phyloP scores from a whole-genome alignment of 164 flowering plant species.

The Nelumbo lutea region DNA sequence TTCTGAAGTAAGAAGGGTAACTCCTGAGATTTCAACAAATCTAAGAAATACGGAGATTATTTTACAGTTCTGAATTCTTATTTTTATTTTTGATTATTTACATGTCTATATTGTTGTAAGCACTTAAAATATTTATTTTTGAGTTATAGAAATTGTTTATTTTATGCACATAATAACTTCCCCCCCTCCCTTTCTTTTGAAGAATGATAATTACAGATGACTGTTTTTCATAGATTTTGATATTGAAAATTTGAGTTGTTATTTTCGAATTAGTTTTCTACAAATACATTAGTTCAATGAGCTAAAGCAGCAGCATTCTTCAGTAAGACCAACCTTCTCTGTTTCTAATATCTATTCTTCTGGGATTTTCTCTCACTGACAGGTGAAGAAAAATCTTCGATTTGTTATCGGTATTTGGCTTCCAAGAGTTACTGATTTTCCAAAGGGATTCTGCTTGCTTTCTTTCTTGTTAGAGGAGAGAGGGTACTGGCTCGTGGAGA shows the following conservation, averaged over 20 bases:
- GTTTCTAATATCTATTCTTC: not conserved
- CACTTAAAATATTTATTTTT: not conserved
- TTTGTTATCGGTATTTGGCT: not conserved
- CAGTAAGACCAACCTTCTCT: not conserved
- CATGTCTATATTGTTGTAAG: not conserved
- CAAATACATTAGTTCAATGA: not conserved
- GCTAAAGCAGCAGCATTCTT: not conserved
- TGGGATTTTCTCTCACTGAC: slow-evolving; percentile 8
- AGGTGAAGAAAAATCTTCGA: slow-evolving; percentile 19
- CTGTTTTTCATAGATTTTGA: not conserved
- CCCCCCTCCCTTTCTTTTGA: not conserved
- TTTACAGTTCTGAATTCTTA: not conserved
- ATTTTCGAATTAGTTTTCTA: not conserved
- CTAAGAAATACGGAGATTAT: not conserved
- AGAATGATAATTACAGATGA: not conserved
- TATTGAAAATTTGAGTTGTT: not conserved
- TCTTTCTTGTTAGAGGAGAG: slow-evolving; percentile 17
- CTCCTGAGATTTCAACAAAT: not conserved
- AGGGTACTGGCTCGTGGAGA: slow-evolving; percentile 45
- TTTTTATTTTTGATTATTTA: not conserved
- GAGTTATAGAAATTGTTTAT: not conserved
- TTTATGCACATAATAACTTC: not conserved
- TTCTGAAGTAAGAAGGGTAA: not conserved
- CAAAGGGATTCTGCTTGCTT: not conserved
- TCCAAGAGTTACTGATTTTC: not conserved